These are phyloP conservation scores for Daldinia eschscholtzii DNA, from an alignment of 2,329 filamentous ascomycete species.

Conservation along the genomic window DNA sequence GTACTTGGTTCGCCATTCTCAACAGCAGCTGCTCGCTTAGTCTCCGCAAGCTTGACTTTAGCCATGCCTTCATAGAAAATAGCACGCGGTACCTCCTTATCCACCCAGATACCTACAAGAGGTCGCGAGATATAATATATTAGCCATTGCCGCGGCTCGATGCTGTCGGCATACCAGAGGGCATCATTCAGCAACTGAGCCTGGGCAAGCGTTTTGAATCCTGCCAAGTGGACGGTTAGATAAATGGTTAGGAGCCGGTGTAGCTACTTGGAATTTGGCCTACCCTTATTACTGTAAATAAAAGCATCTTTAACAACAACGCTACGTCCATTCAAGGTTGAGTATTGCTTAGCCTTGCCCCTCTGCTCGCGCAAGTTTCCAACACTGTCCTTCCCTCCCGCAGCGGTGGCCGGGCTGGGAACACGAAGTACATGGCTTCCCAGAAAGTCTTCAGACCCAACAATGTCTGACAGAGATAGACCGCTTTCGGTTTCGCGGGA, in stretches of 20 bases:
- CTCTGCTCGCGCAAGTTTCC: conserved; percentile 85
- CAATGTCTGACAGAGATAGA: conserved; percentile 80
- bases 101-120: conserved; percentile 84
- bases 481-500: conserved; percentile 89
- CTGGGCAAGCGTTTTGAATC: conserved; percentile 92
- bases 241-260: conserved; percentile 42
- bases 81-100: conserved; percentile 78
- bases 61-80: conserved; percentile 63
- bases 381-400: conserved; percentile 67
- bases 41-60: conserved; percentile 56
- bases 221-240: conserved; percentile 58
- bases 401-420: conserved; percentile 65
- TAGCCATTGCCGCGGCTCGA: conserved; percentile 93
- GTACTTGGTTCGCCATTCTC: conserved; percentile 61
- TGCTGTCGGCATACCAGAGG: conserved; percentile 89
- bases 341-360: conserved; percentile 93
- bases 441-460: conserved; percentile 92
- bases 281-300: conserved; percentile 97
- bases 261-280: conserved; percentile 41
- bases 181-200: conserved; percentile 86
- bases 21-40: conserved; percentile 54
- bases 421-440: conserved; percentile 96
- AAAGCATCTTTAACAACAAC: conserved; percentile 94
- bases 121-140: conserved; percentile 96
- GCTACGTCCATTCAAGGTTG: conserved; percentile 90